Base-by-base conservation (phyloP, 164 flowering plant genomes). In the Magnolia officinalis region DNA sequence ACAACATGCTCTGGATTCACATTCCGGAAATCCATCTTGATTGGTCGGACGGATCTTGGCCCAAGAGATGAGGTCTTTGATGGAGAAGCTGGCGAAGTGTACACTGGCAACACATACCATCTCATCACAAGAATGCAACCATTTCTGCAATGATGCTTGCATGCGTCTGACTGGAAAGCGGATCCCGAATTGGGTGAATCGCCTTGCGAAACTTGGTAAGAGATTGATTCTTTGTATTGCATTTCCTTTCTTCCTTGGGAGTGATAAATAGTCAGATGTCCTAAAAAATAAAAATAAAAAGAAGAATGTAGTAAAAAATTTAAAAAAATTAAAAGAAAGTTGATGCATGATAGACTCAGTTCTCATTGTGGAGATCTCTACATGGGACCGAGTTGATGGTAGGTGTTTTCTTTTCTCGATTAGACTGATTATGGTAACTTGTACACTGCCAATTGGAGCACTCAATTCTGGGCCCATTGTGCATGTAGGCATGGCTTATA, bases 71-170 rank as follows among this genome's bases (percentile, higher is more conserved):
- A 82, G 87, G 20, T 58, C 78, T n/a, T 80, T 89, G 9, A 88
- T 93, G 93, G 93, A 89, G 80, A 85, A 89, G 67, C 79, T 93
- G 1, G 87, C 91, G 84, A 83, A 70, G 82, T 80, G 2, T 93
- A 91, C 81, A 81, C 77, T 63, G 96, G 95, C 67, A 85, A 85
- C 71, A 84, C 95, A 0, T 91, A 91, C 71, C 89, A 93, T 84
- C 84, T 93, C 59, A 90, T 93, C 79, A 85, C 93, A 91, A 88
- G 77, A 93, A 93, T 93, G 98, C 86, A 93, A 91, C 85, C 98
- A 93, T 80, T 91, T 93, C 79, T 90, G 96, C 87, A 87, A 93
- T 73, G 91, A 90, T 78, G 88, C 89, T 14, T 93, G 92, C 65
- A 58, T 88, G 70, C 82, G 82, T 50, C 80, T 93, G 72, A 88